Base-by-base conservation (phyloP, 139 green algal species). In the Tetradesmus lagerheimii region DNA sequence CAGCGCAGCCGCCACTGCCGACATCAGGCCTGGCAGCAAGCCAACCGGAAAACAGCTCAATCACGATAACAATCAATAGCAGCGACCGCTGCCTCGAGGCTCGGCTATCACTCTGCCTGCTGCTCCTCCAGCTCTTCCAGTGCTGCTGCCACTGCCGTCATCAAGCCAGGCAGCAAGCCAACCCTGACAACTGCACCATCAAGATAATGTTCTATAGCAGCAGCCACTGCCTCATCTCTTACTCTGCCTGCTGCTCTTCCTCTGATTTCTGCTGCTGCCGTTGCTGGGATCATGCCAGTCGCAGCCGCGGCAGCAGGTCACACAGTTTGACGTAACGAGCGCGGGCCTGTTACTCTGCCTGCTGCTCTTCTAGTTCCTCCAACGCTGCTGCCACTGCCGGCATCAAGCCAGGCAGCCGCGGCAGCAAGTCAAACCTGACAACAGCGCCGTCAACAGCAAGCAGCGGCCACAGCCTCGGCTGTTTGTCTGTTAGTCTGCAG, bases 401-500 rank as follows among this genome's bases (percentile, higher is more conserved):
- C 50, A 64, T 64, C 50, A 23, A 12, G 50, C 50, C 14, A 6
- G 50, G 50, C 50, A 64, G 50, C 12, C 23, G 50, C 15, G 50
- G 93, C 85, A 95, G 91, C 47, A 83, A 34, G 16, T 47, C 31
- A 76, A 95, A 85, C 57, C 84, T 90, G 53, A 95, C 79, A 15
- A 92, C 25, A 85, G 93, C 90, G 80, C 93, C 93, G 62, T 95
- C 93, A 64, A 95, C 93, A 0, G 91, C 93, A n/a, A n/a, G n/a
- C n/a, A n/a, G n/a, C n/a, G n/a, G n/a, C n/a, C n/a, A n/a, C n/a
- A n/a, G n/a, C n/a, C n/a, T n/a, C n/a, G n/a, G n/a, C n/a, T n/a
- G n/a, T n/a, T n/a, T n/a, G n/a, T n/a, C n/a, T n/a, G n/a, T n/a
- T n/a, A n/a, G n/a, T n/a, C n/a, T n/a, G n/a, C n/a, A n/a, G n/a